Base-by-base conservation (phyloP, 768 basidiomycete genomes). In the Dioszegia crocea region DNA sequence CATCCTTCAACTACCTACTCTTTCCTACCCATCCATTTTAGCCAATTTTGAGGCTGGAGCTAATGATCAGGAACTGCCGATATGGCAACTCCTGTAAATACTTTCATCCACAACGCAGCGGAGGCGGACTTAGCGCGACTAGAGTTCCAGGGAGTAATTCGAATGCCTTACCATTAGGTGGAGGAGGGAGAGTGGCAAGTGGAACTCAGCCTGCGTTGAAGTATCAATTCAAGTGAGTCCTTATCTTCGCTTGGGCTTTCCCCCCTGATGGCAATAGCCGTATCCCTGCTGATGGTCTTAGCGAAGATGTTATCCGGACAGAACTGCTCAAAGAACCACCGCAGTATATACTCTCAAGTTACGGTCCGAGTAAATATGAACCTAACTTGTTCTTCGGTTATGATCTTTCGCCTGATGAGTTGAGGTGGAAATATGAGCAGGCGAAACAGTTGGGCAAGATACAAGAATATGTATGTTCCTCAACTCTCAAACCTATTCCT, bases 321-420 rank as follows among this genome's bases (percentile, higher is more conserved):
- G 91, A 93, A 63, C 73, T 93, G 8, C 83, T 82, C 1, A 78
- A 77, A 2, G 90, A 92, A 16, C 86, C 84, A 68, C 91, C 91
- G 0, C 43, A 81, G 12, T 96, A 88, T 86, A 86, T 87, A 14
- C 78, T 93, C 0, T 85, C 88, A 0, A 86, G 84, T 0, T 93
- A 88, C 71, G 90, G 82, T 0, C 84, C 88, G 21, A 83, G 84
- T 3, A 94, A 92, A 71, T 68, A 82, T 59, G 89, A 91, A 63
- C 84, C 84, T 0, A 83, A 79, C 21, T 64, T 93, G 4, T 74
- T 96, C 17, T 56, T 77, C 9, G 85, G 84, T 2, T 75, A 87
- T 30, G 91, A 96, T 63, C 80, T 86, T 60, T 87, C 85, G 0
- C 83, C 83, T 0, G 91, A 93, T 67, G 91, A 96, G 75, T 77